These are phyloP conservation scores for Cicer cuneatum DNA, from an alignment of 306 rosid species.

Conservation along the genomic window DNA sequence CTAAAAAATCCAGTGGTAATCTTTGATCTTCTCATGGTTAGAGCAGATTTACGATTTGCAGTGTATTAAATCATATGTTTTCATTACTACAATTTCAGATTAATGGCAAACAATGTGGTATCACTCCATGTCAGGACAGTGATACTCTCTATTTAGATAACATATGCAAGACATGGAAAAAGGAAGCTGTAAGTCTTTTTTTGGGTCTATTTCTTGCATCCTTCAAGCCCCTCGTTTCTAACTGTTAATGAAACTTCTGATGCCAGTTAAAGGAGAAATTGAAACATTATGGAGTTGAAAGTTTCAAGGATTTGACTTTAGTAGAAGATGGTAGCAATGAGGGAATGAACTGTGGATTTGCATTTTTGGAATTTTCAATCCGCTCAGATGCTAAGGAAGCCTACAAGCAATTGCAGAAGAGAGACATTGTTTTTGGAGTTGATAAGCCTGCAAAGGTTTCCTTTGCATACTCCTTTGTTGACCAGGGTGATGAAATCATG, in stretches of 20 bases:
- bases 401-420: conserved; percentile 79
- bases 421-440: conserved; percentile 91
- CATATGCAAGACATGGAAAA: conserved; percentile 93
- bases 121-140: conserved; percentile 78
- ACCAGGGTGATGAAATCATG: conserved; percentile 85
- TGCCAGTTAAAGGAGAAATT: conserved; percentile 89
- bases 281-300: conserved; percentile 83
- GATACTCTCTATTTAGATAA: conserved; percentile 92
- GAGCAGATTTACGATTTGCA: conserved; percentile 42
- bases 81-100: conserved; percentile 75
- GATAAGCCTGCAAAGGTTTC: conserved; percentile 92
- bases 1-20: conserved; percentile 87
- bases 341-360: conserved; percentile 92
- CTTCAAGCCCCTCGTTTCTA: conserved; percentile 45
- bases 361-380: conserved; percentile 87
- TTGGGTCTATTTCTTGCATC: conserved; percentile 40
- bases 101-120: conserved; percentile 95
- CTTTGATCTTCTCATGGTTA: conserved; percentile 48
- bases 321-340: conserved; percentile 82
- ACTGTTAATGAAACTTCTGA: conserved; percentile 50
- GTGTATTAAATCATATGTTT: conserved; percentile 47
- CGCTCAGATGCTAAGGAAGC: conserved; percentile 92
- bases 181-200: conserved; percentile 81
- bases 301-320: conserved; percentile 82
- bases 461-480: conserved; percentile 86